These are phyloP conservation scores for Penicillium psychrofluorescens DNA, from an alignment of 495 filamentous ascomycete genomes.

Conservation along the genomic window DNA sequence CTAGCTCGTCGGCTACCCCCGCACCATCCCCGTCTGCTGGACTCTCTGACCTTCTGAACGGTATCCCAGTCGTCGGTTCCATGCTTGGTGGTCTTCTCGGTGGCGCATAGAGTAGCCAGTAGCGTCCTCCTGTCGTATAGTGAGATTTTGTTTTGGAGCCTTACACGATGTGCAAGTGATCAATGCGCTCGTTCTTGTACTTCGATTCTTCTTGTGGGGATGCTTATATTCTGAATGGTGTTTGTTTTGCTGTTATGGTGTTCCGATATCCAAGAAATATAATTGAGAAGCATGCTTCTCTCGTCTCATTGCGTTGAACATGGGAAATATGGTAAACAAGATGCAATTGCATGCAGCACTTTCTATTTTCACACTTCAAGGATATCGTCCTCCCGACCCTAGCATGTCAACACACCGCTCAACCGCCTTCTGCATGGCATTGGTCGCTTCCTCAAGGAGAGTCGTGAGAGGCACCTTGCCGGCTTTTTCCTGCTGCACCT, in stretches of 20 bases:
- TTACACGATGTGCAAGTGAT: neutral
- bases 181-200: conserved; percentile 3
- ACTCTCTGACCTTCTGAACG: too few relatives aligned
- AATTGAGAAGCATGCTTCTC: conserved; percentile 7
- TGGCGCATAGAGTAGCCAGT: neutral
- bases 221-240: neutral
- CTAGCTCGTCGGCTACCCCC: too few relatives aligned
- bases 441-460: conserved; percentile 65
- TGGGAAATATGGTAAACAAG: conserved; percentile 2
- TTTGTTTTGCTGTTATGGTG: conserved; percentile 2
- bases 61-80: neutral
- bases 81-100: conserved; percentile 3
- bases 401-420: conserved; percentile 70
- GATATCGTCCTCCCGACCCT: conserved; percentile 54
- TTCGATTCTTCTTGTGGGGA: conserved; percentile 4
- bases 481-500: conserved; percentile 58
- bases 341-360: neutral
- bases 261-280: conserved; percentile 15
- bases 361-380: conserved; percentile 3
- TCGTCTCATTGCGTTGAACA: conserved; percentile 1
- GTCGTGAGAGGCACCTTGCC: conserved; percentile 59
- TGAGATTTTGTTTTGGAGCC: neutral
- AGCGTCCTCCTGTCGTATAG: too few relatives aligned
- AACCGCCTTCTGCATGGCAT: conserved; percentile 66
- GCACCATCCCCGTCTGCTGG: neutral